These are phyloP conservation scores for Dendrocalamus sinicus DNA, from an alignment of 176 grass and related monocot genomes.

Conservation along the genomic window DNA sequence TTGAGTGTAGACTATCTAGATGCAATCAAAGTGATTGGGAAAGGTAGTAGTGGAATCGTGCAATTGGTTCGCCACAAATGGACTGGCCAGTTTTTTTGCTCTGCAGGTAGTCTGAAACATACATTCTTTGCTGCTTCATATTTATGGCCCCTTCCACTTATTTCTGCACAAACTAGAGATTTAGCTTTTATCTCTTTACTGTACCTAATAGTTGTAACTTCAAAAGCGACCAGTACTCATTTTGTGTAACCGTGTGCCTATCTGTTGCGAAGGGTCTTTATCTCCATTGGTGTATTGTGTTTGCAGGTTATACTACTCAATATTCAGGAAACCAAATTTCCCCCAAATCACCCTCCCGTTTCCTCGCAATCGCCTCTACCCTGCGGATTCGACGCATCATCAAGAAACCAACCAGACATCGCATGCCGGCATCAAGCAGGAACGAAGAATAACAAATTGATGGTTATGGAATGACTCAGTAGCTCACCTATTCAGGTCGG, in stretches of 20 bases:
- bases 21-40: constrained; percentile 85
- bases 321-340: constrained; percentile 58
- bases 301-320: constrained; percentile 89
- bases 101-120: constrained; percentile 64
- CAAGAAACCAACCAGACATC: no score
- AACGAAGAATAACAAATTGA: no score
- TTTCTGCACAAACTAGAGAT: background rate
- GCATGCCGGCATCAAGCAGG: no score
- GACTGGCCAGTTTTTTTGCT: constrained; percentile 92
- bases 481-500: no score
- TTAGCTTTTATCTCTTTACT: constrained; percentile 3
- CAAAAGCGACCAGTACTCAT: background rate
- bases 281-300: background rate
- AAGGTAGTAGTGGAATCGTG: constrained; percentile 85
- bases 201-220: background rate
- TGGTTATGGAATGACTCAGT: no score
- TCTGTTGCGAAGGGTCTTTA: constrained; percentile 4
- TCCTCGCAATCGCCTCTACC: no score
- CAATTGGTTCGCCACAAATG: constrained; percentile 96
- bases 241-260: background rate
- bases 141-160: constrained; percentile 10
- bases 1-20: constrained; percentile 85
- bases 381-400: no score
- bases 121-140: background rate
- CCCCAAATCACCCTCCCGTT: no score